Percentiles rank a stretch among this genome's conserved stretches.
Conservation (phyloP, 768 basidiomycete species). For the Termitomyces sp. region DNA sequence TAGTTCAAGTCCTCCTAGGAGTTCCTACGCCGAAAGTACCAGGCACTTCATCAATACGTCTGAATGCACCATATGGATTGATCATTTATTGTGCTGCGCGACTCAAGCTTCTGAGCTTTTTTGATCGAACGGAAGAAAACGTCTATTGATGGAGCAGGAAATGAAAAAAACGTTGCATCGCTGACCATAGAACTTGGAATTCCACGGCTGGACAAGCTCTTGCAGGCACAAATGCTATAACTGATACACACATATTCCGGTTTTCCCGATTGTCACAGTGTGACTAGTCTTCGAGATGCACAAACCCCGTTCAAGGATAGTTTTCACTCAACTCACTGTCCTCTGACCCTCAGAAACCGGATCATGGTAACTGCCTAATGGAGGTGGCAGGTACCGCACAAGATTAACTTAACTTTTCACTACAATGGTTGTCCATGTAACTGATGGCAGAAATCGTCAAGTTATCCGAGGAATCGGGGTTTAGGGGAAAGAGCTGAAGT, state of each 20-base stretch:
- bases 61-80: slow-evolving; percentile 9
- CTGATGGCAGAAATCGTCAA: slow-evolving; percentile 8
- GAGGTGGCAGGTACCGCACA: slow-evolving; percentile 23
- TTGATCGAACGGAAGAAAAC: slow-evolving; percentile 14
- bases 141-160: slow-evolving; percentile 15
- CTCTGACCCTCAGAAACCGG: slow-evolving; percentile 31
- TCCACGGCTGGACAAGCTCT: slow-evolving; percentile 8
- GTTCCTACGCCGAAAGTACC: slow-evolving; percentile 4
- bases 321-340: background rate
- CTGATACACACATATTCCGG: background rate
- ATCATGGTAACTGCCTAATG: slow-evolving; percentile 32
- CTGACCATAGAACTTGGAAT: slow-evolving; percentile 20
- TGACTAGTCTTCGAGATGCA: background rate
- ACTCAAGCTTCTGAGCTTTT: slow-evolving; percentile 2
- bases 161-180: slow-evolving; percentile 47
- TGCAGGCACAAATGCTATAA: slow-evolving; percentile 17
- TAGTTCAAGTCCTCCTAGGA: background rate
- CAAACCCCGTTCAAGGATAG: background rate
- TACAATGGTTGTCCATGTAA: background rate
- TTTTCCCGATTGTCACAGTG: slow-evolving; percentile 7
- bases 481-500: background rate
- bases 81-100: slow-evolving; percentile 8
- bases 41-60: slow-evolving; percentile 8
- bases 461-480: background rate
- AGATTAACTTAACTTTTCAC: background rate